Evolutionary conservation across 805 yeast genomes (phyloP).

Genomic region (Helenozyma rhizophorensis): DNA sequence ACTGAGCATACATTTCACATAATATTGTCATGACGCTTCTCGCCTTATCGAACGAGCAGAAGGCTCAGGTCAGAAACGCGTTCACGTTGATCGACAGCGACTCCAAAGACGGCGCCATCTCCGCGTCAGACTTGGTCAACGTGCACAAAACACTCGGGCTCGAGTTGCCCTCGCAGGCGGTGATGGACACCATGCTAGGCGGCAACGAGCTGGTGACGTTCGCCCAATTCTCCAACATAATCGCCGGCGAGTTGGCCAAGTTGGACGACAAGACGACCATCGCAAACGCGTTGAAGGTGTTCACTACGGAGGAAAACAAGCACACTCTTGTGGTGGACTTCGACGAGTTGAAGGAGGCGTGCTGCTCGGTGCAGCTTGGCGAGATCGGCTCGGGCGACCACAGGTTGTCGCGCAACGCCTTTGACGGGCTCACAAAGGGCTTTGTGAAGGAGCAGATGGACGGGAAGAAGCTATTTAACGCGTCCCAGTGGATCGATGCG

Average conservation of each 20-base stretch:
- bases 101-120: conserved; percentile 60
- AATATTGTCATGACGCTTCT: conserved; percentile 21
- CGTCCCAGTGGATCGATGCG: conserved; percentile 58
- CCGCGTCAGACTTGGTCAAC: conserved; percentile 50
- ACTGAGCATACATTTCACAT: no score
- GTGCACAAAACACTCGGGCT: conserved; percentile 53
- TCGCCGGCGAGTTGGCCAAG: conserved; percentile 52
- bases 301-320: conserved; percentile 32
- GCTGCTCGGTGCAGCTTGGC: conserved; percentile 43
- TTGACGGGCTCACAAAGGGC: conserved; percentile 48
- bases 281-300: conserved; percentile 54
- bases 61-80: conserved; percentile 64
- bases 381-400: conserved; percentile 45
- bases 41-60: conserved; percentile 55
- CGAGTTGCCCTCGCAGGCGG: conserved; percentile 36
- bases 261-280: conserved; percentile 51
- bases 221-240: conserved; percentile 58
- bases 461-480: conserved; percentile 57
- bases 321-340: conserved; percentile 43
- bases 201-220: conserved; percentile 48
- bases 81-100: conserved; percentile 81
- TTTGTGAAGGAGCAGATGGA: conserved; percentile 55
- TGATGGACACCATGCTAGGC: conserved; percentile 49
- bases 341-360: conserved; percentile 44
- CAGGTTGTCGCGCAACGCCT: conserved; percentile 37